Base-by-base conservation (phyloP, 371 early-diverging fungal species). In the Dentiscutata heterogama region DNA sequence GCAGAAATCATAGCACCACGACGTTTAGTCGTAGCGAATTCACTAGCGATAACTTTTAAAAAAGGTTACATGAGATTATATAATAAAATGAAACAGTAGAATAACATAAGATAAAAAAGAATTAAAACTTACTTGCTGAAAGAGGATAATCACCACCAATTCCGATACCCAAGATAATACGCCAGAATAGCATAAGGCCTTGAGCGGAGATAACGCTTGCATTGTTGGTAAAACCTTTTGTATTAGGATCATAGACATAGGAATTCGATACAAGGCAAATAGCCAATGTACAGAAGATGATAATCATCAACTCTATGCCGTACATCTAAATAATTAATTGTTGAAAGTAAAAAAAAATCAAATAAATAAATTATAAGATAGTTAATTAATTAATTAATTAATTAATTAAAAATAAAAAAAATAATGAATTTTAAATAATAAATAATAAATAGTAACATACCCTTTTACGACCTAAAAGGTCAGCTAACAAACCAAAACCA, bases 131-230 rank as follows among this genome's bases (percentile, higher is more conserved):
- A 74, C 85, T 87, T 64, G 96, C 96, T n/a, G 94, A 93, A 86
- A 94, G 87, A 1, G 95, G 95, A 82, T 95, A 95, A 84, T 95
- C 95, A 82, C 96, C 96, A 78, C 96, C 96, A 73, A 96, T 90
- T 82, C 96, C 96, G 51, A 96, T 85, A 83, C 96, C 96, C 20
- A 96, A 90, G 79, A 96, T 83, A 53, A 96, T 87, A 71, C 96
- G 92, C 95, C 96, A 96, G 74, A 95, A 86, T 71, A 90, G 90
- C 61, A 98, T 87, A 83, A 95, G 89, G 82, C 91, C 91, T 79
- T 94, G 90, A n/a, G 95, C 35, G 35, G 35, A 35, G 35, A 35
- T 35, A 35, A 35, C 2, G 35, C 1, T 35, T 4, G 35, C 35
- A 35, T 35, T 35, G 91, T 60, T 85, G 76, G 92, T 90, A 46